phyloP scores from a whole-genome alignment of 177 flowering plant species.

The Vitis hybrid region DNA sequence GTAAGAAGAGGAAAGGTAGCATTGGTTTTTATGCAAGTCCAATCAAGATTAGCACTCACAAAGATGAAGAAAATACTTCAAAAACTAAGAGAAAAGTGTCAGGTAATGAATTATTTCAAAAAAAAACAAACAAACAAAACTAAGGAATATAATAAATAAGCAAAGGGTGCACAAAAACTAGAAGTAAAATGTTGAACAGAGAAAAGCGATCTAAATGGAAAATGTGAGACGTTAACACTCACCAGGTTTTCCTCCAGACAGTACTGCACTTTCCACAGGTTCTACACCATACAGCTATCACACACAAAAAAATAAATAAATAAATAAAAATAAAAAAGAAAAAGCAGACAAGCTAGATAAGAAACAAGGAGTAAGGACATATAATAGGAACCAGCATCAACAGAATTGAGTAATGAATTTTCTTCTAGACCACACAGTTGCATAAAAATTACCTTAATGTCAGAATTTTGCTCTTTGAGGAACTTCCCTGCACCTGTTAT shows the following conservation, averaged over 20 bases:
- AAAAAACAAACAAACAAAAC: too few species aligned
- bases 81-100: too few species aligned
- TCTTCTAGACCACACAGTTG: background rate
- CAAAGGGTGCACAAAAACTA: too few species aligned
- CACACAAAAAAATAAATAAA: background rate
- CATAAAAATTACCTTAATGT: constrained; percentile 55
- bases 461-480: constrained; percentile 76
- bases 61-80: too few species aligned
- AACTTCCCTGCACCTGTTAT: constrained; percentile 76
- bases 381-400: background rate
- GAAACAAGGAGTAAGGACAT: background rate
- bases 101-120: too few species aligned
- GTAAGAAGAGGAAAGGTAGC: too few species aligned
- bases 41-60: too few species aligned
- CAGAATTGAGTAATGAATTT: too few species aligned
- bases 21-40: too few species aligned
- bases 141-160: too few species aligned
- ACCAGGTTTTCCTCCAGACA: constrained; percentile 95
- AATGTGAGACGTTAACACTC: constrained; percentile 16
- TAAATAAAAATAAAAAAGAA: background rate
- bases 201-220: background rate
- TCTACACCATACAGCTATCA: constrained; percentile 77
- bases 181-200: background rate
- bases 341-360: background rate
- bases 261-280: constrained; percentile 83